phyloP scores from a whole-genome alignment of 768 basidiomycete species.

The Guyanaporus albipodus region DNA sequence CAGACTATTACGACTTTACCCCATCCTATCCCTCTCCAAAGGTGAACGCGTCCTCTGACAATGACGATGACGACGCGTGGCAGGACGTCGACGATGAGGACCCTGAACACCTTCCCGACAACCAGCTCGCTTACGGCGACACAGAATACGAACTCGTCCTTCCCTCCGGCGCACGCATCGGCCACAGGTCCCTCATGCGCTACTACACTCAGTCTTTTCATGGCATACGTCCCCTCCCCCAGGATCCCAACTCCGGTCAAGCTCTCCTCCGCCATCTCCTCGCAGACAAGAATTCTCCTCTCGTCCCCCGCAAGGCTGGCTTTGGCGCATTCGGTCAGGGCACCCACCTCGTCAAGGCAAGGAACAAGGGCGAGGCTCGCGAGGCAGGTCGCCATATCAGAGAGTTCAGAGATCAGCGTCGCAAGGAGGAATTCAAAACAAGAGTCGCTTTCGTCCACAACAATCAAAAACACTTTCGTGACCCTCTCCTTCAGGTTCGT shows the following conservation, averaged over 20 bases:
- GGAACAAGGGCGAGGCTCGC: slow-evolving; percentile 92
- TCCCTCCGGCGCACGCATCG: slow-evolving; percentile 88
- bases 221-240: slow-evolving; percentile 39
- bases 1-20: slow-evolving; percentile 92
- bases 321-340: slow-evolving; percentile 84
- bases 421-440: slow-evolving; percentile 81
- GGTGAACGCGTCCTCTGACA: slow-evolving; percentile 18
- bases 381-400: slow-evolving; percentile 85
- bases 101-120: slow-evolving; percentile 43
- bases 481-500: slow-evolving; percentile 58
- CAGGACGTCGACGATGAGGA: slow-evolving; percentile 33
- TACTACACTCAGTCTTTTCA: slow-evolving; percentile 85
- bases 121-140: slow-evolving; percentile 71
- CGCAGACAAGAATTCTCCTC: slow-evolving; percentile 76
- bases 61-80: slow-evolving; percentile 33
- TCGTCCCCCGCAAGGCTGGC: slow-evolving; percentile 82
- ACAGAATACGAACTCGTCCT: slow-evolving; percentile 84
- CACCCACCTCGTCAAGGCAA: slow-evolving; percentile 79
- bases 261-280: slow-evolving; percentile 75
- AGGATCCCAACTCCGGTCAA: slow-evolving; percentile 69
- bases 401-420: slow-evolving; percentile 77
- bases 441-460: slow-evolving; percentile 77
- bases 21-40: slow-evolving; percentile 59
- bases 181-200: slow-evolving; percentile 80
- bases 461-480: slow-evolving; percentile 83